Evolutionary conservation across 768 basidiomycete species (phyloP), one percentile per base, ranked within the genome.

Genomic region (Boletus barrowsii): DNA sequence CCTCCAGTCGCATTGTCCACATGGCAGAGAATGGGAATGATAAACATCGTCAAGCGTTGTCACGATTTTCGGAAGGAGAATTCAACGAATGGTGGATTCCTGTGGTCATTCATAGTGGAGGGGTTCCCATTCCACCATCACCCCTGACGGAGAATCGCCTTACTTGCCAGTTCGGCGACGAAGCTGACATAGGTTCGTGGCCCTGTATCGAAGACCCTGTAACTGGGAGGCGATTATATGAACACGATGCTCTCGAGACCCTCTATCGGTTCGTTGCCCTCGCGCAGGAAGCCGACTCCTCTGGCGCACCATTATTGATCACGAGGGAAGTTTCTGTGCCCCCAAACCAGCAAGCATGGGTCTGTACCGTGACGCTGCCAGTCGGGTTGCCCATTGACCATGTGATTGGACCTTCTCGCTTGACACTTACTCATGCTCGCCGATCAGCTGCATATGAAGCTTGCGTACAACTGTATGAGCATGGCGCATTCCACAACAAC

Each of bases 1-100:
- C 74, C 40, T 73, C 76, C 52, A 76, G 82, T 55, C 79, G 82
- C 62, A 61, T 87, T 40, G 68, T 90, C 7, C 79, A 87, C 62
- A 79, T 90, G 79, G 75, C 79, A 20, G 83, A 89, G 64, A 74
- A 76, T 56, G 78, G 75, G 4, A 84, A 83, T 56, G 79, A 81
- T 54, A 59, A 66, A 14, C 84, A 87, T 59, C 79, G 78, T 22
- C 80, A 76, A 41, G 74, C 79, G 35, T 51, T 89, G n/a, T 71
- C 76, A 24, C 73, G 67, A 29, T 71, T 76, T 14, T 74, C 76
- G 8, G 72, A 71, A 33, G 57, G 73, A 13, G 71, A 76, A 49
- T 65, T 73, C 10, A 68, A 70, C 17, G 75, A 83, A 66, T 59
- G 71, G 35, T 87, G 87, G 86, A 75, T 79, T 8, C 71, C 81